A percentile compares a stretch with the other conserved stretches of the same genome.
Conservation (phyloP, 306 rosid species). For the Malus asiatica region DNA sequence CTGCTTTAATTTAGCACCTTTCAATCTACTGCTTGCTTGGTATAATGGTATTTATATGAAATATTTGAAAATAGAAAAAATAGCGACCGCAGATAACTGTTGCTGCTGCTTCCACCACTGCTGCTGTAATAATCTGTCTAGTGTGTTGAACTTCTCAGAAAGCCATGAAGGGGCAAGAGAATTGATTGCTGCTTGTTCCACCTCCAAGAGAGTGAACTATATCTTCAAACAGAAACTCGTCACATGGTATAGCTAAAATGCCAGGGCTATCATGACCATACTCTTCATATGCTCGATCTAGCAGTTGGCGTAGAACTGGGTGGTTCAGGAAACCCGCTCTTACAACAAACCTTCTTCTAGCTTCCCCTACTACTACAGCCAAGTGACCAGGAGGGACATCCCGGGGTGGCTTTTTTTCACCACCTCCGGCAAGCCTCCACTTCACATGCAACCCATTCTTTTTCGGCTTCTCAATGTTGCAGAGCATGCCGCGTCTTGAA, state of each 20-base stretch:
- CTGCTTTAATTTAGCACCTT: neutral
- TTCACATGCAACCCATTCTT: constrained; percentile 30
- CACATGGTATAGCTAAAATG: constrained; percentile 44
- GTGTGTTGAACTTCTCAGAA: constrained; percentile 24
- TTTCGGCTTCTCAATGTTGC: constrained; percentile 8
- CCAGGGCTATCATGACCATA: constrained; percentile 31
- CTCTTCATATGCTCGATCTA: constrained; percentile 41
- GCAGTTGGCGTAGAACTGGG: constrained; percentile 24
- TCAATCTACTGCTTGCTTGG: neutral
- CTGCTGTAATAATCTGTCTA: neutral
- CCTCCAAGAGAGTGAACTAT: constrained; percentile 31
- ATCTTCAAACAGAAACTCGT: constrained; percentile 36
- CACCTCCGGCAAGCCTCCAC: constrained; percentile 21
- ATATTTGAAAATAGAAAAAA: neutral
- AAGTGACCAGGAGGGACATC: constrained; percentile 30
- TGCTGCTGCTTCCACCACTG: too few species aligned
- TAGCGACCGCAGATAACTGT: neutral
- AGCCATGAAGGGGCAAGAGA: constrained; percentile 25
- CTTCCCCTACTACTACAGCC: constrained; percentile 18
- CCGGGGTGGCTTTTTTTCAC: constrained; percentile 19
- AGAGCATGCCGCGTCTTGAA: neutral
- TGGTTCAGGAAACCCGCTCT: constrained; percentile 8
- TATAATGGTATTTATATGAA: neutral
- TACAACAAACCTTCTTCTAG: constrained; percentile 10
- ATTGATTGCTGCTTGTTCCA: constrained; percentile 1